Conservation (phyloP, 2,329 filamentous ascomycete species). For the Apiospora rasikravindrae region DNA sequence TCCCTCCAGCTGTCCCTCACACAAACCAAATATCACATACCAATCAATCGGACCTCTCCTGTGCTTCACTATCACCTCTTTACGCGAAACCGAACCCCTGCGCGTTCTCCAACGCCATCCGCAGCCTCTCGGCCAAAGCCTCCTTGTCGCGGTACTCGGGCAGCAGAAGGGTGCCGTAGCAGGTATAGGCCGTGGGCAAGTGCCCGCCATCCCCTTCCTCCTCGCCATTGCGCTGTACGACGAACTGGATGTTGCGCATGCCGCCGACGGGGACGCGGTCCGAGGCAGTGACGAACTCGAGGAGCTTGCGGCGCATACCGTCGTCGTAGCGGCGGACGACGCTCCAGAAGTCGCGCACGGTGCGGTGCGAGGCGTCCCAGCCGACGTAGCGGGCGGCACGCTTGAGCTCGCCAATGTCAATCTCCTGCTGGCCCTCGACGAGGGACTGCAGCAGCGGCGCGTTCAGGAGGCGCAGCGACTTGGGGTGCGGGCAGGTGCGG, state of each 20-base stretch:
- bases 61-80: constrained; percentile 23
- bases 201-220: constrained; percentile 59
- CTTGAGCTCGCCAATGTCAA: constrained; percentile 77
- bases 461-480: constrained; percentile 74
- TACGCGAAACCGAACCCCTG: constrained; percentile 87
- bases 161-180: constrained; percentile 85
- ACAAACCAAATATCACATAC: not conserved
- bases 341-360: constrained; percentile 83
- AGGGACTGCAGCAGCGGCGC: constrained; percentile 74
- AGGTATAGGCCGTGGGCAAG: constrained; percentile 88
- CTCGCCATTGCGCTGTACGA: constrained; percentile 78
- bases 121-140: constrained; percentile 74
- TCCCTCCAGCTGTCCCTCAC: not conserved
- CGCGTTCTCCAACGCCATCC: constrained; percentile 86
- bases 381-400: constrained; percentile 79
- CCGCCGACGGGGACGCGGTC: constrained; percentile 90
- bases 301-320: constrained; percentile 73
- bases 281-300: constrained; percentile 95
- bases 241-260: constrained; percentile 80
- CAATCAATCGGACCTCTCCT: not conserved
- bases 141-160: constrained; percentile 79
- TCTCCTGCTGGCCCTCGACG: constrained; percentile 82
- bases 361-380: constrained; percentile 71
- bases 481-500: constrained; percentile 71
- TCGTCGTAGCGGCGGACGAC: constrained; percentile 73